Evolutionary conservation across 441 rosid genomes (phyloP).

Genomic region (Syzygium syzygioides): DNA sequence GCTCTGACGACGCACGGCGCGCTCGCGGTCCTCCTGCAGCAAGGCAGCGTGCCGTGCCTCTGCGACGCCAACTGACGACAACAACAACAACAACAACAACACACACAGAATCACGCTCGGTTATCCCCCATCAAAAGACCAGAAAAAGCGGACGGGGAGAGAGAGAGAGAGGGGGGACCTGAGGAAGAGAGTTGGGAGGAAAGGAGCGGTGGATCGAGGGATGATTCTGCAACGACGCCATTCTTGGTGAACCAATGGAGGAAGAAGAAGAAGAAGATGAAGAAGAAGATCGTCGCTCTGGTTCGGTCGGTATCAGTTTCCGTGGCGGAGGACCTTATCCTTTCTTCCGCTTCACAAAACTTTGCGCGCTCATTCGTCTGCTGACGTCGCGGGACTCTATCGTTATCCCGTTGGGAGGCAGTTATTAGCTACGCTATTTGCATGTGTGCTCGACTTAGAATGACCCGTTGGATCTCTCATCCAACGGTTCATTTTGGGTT

Average conservation of each 20-base stretch:
- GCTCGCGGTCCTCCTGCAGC: conserved; percentile 23
- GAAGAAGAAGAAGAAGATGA: not conserved
- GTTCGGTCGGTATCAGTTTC: not conserved
- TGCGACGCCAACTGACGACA: conserved; percentile 24
- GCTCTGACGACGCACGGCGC: conserved; percentile 45
- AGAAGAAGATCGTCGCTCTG: not conserved
- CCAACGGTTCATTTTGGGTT: not conserved
- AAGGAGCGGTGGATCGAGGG: conserved; percentile 43
- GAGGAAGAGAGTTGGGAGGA: conserved; percentile 43
- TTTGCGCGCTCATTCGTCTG: not conserved
- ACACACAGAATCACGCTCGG: not conserved
- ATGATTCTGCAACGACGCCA: conserved; percentile 69
- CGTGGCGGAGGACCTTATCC: conserved; percentile 32
- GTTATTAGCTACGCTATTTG: fast-evolving
- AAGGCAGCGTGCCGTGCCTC: conserved; percentile 30
- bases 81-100: not conserved
- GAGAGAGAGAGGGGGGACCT: conserved; percentile 20
- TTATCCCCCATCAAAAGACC: not conserved
- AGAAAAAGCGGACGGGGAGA: not conserved
- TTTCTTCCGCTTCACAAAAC: not conserved
- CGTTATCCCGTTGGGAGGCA: fast-evolving
- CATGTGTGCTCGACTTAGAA: not conserved
- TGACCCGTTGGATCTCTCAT: not conserved
- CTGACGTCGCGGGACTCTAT: not conserved
- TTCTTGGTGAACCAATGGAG: conserved; percentile 12